These are phyloP conservation scores for Sphagnum fallax DNA, from an alignment of 228 moss, liverwort and hornwort species.

Conservation along the genomic window DNA sequence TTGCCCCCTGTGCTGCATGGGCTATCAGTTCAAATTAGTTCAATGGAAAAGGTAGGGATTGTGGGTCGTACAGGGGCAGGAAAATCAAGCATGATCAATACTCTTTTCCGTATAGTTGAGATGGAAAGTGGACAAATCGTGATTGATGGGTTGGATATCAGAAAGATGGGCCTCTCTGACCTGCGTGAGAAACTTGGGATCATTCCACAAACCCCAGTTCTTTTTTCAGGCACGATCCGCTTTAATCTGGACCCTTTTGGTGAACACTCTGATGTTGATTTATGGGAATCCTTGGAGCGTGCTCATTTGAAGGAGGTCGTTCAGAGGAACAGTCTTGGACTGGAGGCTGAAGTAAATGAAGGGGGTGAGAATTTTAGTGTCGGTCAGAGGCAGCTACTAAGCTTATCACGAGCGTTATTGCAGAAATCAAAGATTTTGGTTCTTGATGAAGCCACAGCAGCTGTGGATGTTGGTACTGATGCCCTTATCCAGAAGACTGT, in stretches of 20 bases:
- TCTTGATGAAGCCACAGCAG: conserved; percentile 94
- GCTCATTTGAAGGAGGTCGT: conserved; percentile 92
- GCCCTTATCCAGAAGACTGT: conserved; percentile 94
- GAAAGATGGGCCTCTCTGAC: conserved; percentile 62
- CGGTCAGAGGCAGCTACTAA: conserved; percentile 85
- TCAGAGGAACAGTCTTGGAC: conserved; percentile 56
- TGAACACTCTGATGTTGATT: conserved; percentile 78
- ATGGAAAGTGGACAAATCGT: conserved; percentile 66
- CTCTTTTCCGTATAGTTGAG: conserved; percentile 89
- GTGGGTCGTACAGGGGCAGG: conserved; percentile 95
- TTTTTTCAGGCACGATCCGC: conserved; percentile 85
- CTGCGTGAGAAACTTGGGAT: conserved; percentile 75
- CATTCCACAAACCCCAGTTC: conserved; percentile 85
- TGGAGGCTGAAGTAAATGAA: conserved; percentile 78
- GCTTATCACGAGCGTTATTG: conserved; percentile 82
- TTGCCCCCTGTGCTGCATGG: conserved; percentile 89
- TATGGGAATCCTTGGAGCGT: conserved; percentile 94
- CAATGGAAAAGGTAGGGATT: conserved; percentile 93
- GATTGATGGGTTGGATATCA: conserved; percentile 72
- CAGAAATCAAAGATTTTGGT: conserved; percentile 89
- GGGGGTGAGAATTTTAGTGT: conserved; percentile 99
- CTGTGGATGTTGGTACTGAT: conserved; percentile 95
- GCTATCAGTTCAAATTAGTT: conserved; percentile 58
- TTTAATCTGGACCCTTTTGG: conserved; percentile 93
- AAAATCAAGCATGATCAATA: conserved; percentile 96